Base-by-base conservation (phyloP, 2,329 filamentous ascomycete species). In the Ophiostoma tasmaniense region DNA sequence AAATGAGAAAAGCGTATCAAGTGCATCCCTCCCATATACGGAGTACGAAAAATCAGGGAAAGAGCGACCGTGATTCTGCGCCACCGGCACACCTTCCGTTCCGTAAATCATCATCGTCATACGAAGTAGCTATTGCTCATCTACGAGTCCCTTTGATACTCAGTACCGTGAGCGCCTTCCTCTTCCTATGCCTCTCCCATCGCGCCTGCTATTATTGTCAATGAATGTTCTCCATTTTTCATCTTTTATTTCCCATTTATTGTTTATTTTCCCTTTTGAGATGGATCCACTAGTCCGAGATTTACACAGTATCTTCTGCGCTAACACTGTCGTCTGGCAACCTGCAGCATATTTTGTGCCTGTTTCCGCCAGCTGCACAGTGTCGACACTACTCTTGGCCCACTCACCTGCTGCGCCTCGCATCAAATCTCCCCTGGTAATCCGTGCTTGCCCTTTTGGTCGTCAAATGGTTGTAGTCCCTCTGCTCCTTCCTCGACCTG, bases 401-500 rank as follows among this genome's bases (percentile, higher is more conserved):
- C 59, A 61, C 55, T 20, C 28, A n/a, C 59, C 11, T 67, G 70
- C 72, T 72, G 71, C 72, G 72, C 72, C 71, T 72, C 72, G 71
- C 68, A 69, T 71, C 72, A 69, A 73, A 72, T 72, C 71, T 72
- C 71, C 69, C 67, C 68, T 71, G 65, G 66, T 64, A 66, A 67
- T 45, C 66, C 33, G 39, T 25, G 42, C 45, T 64, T 67, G 50
- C 67, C 66, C 55, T 68, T 67, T 66, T 64, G 30, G 64, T 66
- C 17, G 55, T 17, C 50, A 25, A 55, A 55, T 25, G 50, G 50
- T 25, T 55, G 50, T 42, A 45, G 42, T 45, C 42, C n/a, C 42
- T 45, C 42, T 45, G 42, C 14, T 45, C 42, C 42, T 45, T 45
- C 42, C 42, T 45, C 17, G 20, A 45, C 42, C 42, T 45, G 42